Base-by-base conservation (phyloP, 768 basidiomycete genomes). In the Heimioporus sp. region DNA sequence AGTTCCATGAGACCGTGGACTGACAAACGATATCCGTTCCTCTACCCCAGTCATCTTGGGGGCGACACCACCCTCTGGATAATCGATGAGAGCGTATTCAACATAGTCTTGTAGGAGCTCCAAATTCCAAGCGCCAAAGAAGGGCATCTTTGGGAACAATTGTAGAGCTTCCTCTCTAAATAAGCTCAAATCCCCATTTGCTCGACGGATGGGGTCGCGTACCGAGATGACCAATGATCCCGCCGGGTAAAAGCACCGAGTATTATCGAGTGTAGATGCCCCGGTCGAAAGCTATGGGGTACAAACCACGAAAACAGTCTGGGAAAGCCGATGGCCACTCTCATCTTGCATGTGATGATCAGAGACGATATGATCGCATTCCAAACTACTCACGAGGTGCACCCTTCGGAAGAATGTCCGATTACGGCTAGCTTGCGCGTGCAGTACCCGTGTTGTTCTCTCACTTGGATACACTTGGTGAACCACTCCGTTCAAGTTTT, bases 111-210 rank as follows among this genome's bases (percentile, higher is more conserved):
- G 68, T 24, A 92, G 73, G 5, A 80, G 81, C 0, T 73, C 77
- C 0, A 82, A 80, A 62, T 91, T 76, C 91, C 90, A 92, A 2
- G 75, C 69, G 3, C 61, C 57, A 65, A 92, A 94, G 76, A 92
- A 92, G 0, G 84, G 77, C 30, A 73, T 79, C 47, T 72, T 67
- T 46, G 63, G 54, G 61, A 91, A 79, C 8, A 67, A 57, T 9
- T 57, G 61, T 6, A 76, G 61, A 1, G 88, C 91, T 52, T 85
- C 86, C 37, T 83, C 79, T 39, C 89, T 87, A 12, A 21, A 20
- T 5, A 19, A 32, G 32, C 15, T 59, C 30, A 52, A 9, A 28
- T 10, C 16, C 21, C 10, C 12, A 12, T 24, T 0, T n/a, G 24
- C 5, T 40, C 3, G 15, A 20, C 16, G 9, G 31, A 24, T 13